Base-by-base conservation (phyloP, 441 rosid species). In the Arabidopsis lyrata region DNA sequence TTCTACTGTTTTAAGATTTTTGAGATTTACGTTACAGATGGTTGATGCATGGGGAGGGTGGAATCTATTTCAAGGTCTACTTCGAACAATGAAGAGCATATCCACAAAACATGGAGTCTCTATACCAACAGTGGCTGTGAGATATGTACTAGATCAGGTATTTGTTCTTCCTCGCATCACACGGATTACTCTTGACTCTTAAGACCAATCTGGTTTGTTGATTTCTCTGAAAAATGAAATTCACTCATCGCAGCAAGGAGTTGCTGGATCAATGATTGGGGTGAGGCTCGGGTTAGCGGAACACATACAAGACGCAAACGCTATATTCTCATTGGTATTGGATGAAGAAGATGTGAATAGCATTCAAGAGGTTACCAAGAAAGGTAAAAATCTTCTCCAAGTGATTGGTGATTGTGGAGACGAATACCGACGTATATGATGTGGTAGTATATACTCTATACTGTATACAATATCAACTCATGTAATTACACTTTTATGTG, bases 391-490 rank as follows among this genome's bases (percentile, higher is more conserved):
- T 83, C 83, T 95, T 57, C 83, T 90, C 47, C 75, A 78, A 84
- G 90, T 88, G 78, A 95, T 95, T 13, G 99, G 99, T 39, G 99
- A 92, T 65, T 92, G 97, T 55, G 99, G 99, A 31, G 99, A 92
- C 36, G 99, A 95, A 81, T 88, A 90, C 69, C 44, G 96, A 76
- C 85, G 87, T 39, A 12, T 18, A 5, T 59, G 47, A 60, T 60
- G 6, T 60, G 62, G 24, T 34, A 15, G 8, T 3, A 56, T 32
- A 7, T 52, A 24, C 12, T 49, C 5, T 49, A 49, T 52, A 12
- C 4, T 50, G 8, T 50, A 50, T 22, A 52, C 57, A 22, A 2
- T 49, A 52, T 52, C 15, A 54, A 54, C 20, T 29, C 36, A 29
- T 55, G 60, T 54, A 29, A 10, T 49, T 50, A 22, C 4, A 11